These are phyloP conservation scores for Akebia trifoliata DNA, from an alignment of 164 flowering plant genomes.

Conservation along the genomic window DNA sequence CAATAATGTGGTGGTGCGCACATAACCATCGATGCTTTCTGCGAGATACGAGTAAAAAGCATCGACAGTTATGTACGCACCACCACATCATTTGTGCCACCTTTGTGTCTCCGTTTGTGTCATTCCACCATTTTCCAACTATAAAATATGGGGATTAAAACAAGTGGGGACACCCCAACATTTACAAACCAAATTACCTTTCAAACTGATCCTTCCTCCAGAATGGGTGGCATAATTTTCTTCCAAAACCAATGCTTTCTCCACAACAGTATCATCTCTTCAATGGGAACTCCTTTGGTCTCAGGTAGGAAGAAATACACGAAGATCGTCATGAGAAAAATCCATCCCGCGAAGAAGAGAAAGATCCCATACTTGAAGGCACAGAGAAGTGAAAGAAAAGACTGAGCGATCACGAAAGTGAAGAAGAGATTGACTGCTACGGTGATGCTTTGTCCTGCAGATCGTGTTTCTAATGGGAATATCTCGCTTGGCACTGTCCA, in stretches of 20 bases:
- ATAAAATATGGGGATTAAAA: no score
- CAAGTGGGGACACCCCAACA: no score
- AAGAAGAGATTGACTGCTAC: constrained; percentile 54
- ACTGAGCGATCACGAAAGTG: constrained; percentile 50
- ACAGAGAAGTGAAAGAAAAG: constrained; percentile 46
- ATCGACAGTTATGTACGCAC: no score
- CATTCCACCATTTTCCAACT: no score
- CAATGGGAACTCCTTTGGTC: constrained; percentile 57
- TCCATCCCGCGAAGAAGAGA: constrained; percentile 62
- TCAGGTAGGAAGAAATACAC: constrained; percentile 51
- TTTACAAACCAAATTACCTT: no score
- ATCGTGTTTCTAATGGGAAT: constrained; percentile 50
- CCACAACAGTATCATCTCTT: constrained; percentile 57
- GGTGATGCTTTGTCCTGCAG: constrained; percentile 54
- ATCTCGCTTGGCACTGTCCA: constrained; percentile 66
- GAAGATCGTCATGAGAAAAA: constrained; percentile 47
- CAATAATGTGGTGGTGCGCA: no score
- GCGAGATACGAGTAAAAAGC: no score
- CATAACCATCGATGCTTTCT: no score
- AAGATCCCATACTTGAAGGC: constrained; percentile 47
- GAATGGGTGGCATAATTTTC: constrained; percentile 28
- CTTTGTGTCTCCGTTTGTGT: no score
- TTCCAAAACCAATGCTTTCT: constrained; percentile 66
- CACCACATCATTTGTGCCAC: no score
- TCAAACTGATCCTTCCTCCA: no score